These are phyloP conservation scores for Blastobotrys ciferrii DNA, from an alignment of 1,139 yeast species.

Conservation along the genomic window DNA sequence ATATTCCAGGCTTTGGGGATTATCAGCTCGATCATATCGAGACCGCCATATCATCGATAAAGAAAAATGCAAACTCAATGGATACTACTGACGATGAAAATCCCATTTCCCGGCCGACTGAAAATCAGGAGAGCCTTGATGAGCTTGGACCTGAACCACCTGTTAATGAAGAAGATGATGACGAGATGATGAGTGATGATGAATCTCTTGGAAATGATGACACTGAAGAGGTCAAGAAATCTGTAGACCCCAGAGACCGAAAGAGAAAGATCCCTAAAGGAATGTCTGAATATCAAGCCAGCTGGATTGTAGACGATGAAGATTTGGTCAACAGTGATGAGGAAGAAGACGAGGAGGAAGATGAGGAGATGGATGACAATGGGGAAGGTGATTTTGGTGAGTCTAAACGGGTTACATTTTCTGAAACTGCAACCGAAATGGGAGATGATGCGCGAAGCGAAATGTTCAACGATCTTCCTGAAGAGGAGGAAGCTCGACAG, in stretches of 20 bases:
- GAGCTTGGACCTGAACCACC: slow-evolving; percentile 51
- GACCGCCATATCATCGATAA: slow-evolving; percentile 22
- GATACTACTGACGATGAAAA: slow-evolving; percentile 38
- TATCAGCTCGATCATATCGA: slow-evolving; percentile 66
- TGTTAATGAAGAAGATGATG: slow-evolving; percentile 49
- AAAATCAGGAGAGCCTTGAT: slow-evolving; percentile 62
- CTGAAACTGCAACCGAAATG: slow-evolving; percentile 44
- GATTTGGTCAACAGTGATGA: slow-evolving; percentile 30
- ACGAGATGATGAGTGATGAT: slow-evolving; percentile 39
- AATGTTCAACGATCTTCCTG: slow-evolving; percentile 67
- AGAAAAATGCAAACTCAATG: slow-evolving; percentile 28
- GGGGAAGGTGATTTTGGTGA: slow-evolving; percentile 32
- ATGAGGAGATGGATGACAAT: slow-evolving; percentile 41
- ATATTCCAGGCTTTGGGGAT: slow-evolving; percentile 88
- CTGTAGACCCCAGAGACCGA: slow-evolving; percentile 29
- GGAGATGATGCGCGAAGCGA: slow-evolving; percentile 50
- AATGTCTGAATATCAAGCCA: slow-evolving; percentile 89
- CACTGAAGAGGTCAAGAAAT: slow-evolving; percentile 49
- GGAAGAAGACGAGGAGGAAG: slow-evolving; percentile 51
- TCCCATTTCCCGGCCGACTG: slow-evolving; percentile 45
- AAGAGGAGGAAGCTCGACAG: slow-evolving; percentile 83
- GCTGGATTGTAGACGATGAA: slow-evolving; percentile 77
- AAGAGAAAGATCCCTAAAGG: slow-evolving; percentile 71
- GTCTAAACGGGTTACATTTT: slow-evolving; percentile 22
- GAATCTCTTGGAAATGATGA: slow-evolving; percentile 42